phyloP scores from a whole-genome alignment of 1,284 basidiomycete genomes.

The Somion occarium region DNA sequence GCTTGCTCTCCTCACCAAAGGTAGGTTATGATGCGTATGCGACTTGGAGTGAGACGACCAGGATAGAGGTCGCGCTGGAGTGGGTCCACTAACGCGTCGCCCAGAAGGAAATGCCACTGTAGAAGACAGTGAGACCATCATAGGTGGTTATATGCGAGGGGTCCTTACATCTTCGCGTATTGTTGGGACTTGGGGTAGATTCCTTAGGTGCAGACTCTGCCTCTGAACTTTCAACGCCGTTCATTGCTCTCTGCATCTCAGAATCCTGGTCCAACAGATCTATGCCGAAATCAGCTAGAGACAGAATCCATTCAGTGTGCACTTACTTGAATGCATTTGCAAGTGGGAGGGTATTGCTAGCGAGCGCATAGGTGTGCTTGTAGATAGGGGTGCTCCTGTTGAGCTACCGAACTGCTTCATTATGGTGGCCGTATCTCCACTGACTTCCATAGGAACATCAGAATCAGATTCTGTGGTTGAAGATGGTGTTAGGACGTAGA shows the following conservation, averaged over 20 bases:
- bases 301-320: background rate
- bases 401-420: constrained; percentile 34
- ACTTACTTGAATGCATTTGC: constrained; percentile 55
- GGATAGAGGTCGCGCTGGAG: constrained; percentile 16
- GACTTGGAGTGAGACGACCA: constrained; percentile 26
- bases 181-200: background rate
- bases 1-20: constrained; percentile 18
- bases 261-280: constrained; percentile 70
- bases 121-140: background rate
- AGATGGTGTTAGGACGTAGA: no score
- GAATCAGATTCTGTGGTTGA: constrained; percentile 16
- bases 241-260: constrained; percentile 67
- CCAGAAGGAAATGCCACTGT: constrained; percentile 21
- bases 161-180: background rate
- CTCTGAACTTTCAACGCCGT: constrained; percentile 48
- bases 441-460: constrained; percentile 29
- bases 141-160: background rate
- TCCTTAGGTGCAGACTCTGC: constrained; percentile 21
- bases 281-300: constrained; percentile 21
- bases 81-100: constrained; percentile 11
- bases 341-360: constrained; percentile 54
- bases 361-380: constrained; percentile 53
- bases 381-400: constrained; percentile 38
- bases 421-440: constrained; percentile 35
- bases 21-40: constrained; percentile 21